Percentiles rank a stretch among this genome's conserved stretches.
These are phyloP conservation scores for Miamiensis avidus DNA, from an alignment of 169 alveolate species.

Conservation along the genomic window DNA sequence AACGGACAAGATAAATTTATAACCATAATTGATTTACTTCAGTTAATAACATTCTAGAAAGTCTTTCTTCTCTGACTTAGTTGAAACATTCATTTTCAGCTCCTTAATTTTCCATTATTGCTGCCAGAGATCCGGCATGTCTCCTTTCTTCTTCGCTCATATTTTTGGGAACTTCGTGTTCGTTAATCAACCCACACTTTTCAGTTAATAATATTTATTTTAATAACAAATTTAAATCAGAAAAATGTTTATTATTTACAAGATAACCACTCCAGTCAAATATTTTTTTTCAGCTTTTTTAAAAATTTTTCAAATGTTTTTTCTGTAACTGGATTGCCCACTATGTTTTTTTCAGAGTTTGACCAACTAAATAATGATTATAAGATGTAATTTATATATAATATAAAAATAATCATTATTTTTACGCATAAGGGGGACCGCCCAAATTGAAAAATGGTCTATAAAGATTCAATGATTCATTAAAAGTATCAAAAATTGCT, in stretches of 20 bases:
- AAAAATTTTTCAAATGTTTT: background rate
- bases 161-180: conserved; percentile 1
- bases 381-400: background rate
- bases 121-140: conserved; percentile 1
- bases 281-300: conserved; percentile 17
- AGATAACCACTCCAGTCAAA: conserved; percentile 19
- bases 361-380: background rate
- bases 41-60: conserved; percentile 22
- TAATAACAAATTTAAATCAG: background rate
- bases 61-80: conserved; percentile 23
- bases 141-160: conserved; percentile 11
- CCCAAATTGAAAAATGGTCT: conserved; percentile 43
- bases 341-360: conserved; percentile 17
- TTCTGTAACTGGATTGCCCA: background rate
- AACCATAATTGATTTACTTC: too few relatives aligned
- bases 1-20: too few relatives aligned
- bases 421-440: conserved; percentile 17
- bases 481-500: conserved; percentile 47
- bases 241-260: background rate
- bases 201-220: too few relatives aligned
- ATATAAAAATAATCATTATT: too few relatives aligned
- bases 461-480: conserved; percentile 42
- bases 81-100: conserved; percentile 15
- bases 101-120: conserved; percentile 7
- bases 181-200: conserved; percentile 17